A percentile compares a stretch with the other conserved stretches of the same genome.
Conservation (phyloP, 2,329 filamentous ascomycete species). For the Penicillium freii region DNA sequence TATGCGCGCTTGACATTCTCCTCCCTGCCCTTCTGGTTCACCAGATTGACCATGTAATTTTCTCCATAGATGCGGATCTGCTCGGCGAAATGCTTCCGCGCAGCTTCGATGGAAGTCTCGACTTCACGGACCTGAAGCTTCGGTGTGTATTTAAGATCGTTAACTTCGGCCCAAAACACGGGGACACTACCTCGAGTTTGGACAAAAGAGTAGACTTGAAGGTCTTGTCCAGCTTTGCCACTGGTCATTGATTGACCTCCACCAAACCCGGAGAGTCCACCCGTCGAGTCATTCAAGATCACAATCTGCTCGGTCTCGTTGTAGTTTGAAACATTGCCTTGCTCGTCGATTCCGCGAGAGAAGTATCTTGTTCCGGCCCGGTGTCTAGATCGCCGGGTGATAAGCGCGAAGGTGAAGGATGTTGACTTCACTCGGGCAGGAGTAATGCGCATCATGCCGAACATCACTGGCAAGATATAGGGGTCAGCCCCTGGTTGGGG, state of each 20-base stretch:
- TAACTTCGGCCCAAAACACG: constrained; percentile 94
- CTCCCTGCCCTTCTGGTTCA: constrained; percentile 94
- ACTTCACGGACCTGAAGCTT: constrained; percentile 83
- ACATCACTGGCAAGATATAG: constrained; percentile 93
- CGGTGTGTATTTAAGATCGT: constrained; percentile 86
- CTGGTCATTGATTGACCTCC: constrained; percentile 74
- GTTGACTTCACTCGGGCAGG: constrained; percentile 82
- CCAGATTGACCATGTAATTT: constrained; percentile 94
- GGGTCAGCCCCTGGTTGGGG: constrained; percentile 78
- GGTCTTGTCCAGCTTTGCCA: constrained; percentile 70
- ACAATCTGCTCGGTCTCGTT: constrained; percentile 96
- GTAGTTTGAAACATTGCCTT: constrained; percentile 96
- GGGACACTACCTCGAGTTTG: constrained; percentile 96
- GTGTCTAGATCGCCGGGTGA: constrained; percentile 84
- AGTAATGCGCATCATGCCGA: constrained; percentile 90
- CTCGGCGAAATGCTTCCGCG: constrained; percentile 84
- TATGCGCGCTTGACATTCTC: constrained; percentile 87
- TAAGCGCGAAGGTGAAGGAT: constrained; percentile 78
- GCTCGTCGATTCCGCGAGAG: constrained; percentile 86
- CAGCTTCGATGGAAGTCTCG: constrained; percentile 74
- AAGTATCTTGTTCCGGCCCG: constrained; percentile 92
- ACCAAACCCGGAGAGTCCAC: constrained; percentile 75
- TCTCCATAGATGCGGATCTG: constrained; percentile 93
- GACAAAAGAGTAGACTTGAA: constrained; percentile 89
- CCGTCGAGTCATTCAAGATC: constrained; percentile 77